Evolutionary conservation across 768 basidiomycete species (phyloP).

Genomic region (Mycena floridula): DNA sequence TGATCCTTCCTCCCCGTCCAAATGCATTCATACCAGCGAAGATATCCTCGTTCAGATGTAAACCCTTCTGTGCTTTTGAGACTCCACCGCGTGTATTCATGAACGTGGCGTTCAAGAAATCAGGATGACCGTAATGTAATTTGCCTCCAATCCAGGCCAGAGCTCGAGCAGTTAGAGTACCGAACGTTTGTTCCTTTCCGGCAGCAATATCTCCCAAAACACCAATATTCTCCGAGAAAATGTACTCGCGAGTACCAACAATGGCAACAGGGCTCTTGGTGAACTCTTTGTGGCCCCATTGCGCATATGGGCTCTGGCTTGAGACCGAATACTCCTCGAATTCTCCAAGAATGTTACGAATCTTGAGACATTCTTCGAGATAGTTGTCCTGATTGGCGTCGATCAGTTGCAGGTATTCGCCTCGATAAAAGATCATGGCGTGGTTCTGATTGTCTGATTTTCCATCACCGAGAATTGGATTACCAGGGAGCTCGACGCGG

Average conservation of each 20-base stretch:
- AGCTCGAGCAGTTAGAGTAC: constrained; percentile 93
- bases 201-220: constrained; percentile 98
- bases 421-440: constrained; percentile 97
- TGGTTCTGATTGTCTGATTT: constrained; percentile 99
- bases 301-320: constrained; percentile 91
- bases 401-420: constrained; percentile 97
- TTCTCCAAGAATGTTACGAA: constrained; percentile 94
- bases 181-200: constrained; percentile 99
- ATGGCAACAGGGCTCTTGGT: constrained; percentile 89
- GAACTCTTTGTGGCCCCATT: constrained; percentile 94
- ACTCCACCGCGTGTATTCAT: constrained; percentile 99
- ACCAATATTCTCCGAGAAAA: constrained; percentile 99
- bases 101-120: constrained; percentile 97
- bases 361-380: constrained; percentile 97
- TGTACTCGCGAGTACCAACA: constrained; percentile 97
- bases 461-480: constrained; percentile 97
- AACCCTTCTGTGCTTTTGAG: constrained; percentile 97
- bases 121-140: constrained; percentile 97
- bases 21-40: constrained; percentile 99
- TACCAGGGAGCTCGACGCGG: constrained; percentile 94
- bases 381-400: constrained; percentile 99
- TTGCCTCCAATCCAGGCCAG: constrained; percentile 98
- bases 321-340: constrained; percentile 93
- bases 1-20: constrained; percentile 96
- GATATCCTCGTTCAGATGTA: constrained; percentile 99